These are phyloP conservation scores for Styphnolobium japonicum DNA, from an alignment of 306 rosid genomes.

Conservation along the genomic window DNA sequence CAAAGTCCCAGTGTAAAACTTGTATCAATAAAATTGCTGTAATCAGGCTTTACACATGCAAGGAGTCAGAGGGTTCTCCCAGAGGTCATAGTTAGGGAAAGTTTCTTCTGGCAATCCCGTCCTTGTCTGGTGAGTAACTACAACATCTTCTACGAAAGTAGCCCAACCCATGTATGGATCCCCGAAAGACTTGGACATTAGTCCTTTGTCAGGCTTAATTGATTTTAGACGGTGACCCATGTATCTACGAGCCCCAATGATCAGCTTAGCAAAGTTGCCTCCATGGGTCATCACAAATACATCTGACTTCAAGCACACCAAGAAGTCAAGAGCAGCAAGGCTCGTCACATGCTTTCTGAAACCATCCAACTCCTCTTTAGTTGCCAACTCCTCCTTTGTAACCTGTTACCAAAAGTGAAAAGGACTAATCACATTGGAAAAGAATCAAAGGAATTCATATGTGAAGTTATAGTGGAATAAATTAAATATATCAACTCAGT, in stretches of 20 bases:
- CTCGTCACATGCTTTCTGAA: conserved; percentile 97
- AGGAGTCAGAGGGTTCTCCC: conserved; percentile 97
- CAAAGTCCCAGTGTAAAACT: conserved; percentile 16
- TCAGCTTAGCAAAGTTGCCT: conserved; percentile 96
- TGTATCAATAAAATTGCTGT: conserved; percentile 21
- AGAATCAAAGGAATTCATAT: neutral
- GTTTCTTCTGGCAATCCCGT: conserved; percentile 93
- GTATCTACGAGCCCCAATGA: conserved; percentile 93
- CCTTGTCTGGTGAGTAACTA: conserved; percentile 82
- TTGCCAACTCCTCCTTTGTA: conserved; percentile 91
- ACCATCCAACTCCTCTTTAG: conserved; percentile 81
- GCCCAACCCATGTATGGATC: conserved; percentile 99
- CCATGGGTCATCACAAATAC: conserved; percentile 99
- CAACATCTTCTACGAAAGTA: conserved; percentile 85
- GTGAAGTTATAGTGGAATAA: neutral
- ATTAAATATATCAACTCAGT: neutral
- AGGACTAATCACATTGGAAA: conserved; percentile 1
- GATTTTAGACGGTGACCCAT: conserved; percentile 94
- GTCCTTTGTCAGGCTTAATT: conserved; percentile 96
- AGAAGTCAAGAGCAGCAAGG: conserved; percentile 96
- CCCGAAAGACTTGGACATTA: conserved; percentile 97
- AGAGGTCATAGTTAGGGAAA: conserved; percentile 89
- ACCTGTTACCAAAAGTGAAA: conserved; percentile 47
- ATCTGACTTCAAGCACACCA: conserved; percentile 97
- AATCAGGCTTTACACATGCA: conserved; percentile 95